Evolutionary conservation across 495 filamentous ascomycete genomes (phyloP).

Genomic region (Aspergillus kassunensis): DNA sequence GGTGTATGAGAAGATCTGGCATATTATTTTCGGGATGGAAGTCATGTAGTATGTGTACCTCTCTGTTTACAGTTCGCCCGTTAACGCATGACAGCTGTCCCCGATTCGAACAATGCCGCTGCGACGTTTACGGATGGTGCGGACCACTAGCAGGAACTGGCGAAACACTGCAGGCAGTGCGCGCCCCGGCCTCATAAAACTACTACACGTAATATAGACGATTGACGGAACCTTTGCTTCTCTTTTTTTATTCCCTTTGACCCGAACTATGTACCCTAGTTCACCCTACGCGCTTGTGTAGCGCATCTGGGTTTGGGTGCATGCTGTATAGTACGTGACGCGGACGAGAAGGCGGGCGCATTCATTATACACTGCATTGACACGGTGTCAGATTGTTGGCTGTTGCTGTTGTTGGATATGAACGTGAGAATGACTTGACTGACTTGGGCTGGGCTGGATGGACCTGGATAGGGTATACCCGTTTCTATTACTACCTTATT

Average conservation of each 20-base stretch:
- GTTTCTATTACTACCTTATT: not conserved
- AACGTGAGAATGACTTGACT: constrained; percentile 2
- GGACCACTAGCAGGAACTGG: constrained; percentile 33
- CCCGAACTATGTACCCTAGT: not conserved
- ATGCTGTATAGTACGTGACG: not conserved
- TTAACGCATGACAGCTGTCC: constrained; percentile 29
- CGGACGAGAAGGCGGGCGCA: not conserved
- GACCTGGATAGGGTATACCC: constrained; percentile 1
- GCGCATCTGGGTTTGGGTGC: not conserved
- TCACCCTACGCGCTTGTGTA: not conserved
- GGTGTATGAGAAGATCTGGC: constrained; percentile 43
- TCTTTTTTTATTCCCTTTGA: not conserved
- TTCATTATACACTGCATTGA: constrained; percentile 2
- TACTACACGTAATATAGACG: constrained; percentile 5
- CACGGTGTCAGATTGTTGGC: not conserved
- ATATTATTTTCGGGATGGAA: constrained; percentile 40
- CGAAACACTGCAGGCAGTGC: constrained; percentile 29
- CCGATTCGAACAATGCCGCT: constrained; percentile 40
- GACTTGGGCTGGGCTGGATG: too few relatives aligned
- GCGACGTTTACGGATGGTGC: constrained; percentile 42
- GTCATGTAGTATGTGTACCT: constrained; percentile 31
- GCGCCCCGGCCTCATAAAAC: constrained; percentile 3
- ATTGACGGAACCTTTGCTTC: constrained; percentile 3
- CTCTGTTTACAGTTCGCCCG: not conserved
- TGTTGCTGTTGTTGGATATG: not conserved